Evolutionary conservation across 2,329 filamentous ascomycete genomes (phyloP), one percentile per base, ranked within the genome.

Genomic region (Verruconis gallopava): DNA sequence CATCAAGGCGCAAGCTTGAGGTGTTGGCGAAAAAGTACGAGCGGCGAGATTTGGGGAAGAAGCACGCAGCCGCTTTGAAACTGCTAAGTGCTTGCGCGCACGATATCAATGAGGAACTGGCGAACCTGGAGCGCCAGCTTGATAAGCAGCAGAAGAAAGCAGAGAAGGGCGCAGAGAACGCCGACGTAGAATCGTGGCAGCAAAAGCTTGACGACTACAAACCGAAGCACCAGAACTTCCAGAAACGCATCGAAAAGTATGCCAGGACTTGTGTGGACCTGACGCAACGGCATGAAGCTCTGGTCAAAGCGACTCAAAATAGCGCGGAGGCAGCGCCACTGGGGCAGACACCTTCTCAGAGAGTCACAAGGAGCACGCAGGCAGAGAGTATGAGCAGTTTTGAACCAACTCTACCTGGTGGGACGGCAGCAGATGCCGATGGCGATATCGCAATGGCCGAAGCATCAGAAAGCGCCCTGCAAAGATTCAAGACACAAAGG

Each of bases 401-500:
- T 21, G 22, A 35, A 15, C 38, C 37, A 13, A 43, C 38, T 12
- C 21, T 37, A 22, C 43, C 28, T 11, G 32, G 35, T 22, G 21
- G 11, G 9, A 11, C 13, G 12, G 14, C 34, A 5, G 40, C 42
- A 9, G 34, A 42, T 9, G 41, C 17, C 5, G 41, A 43, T 4
- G 54, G 51, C 3, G 51, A 52, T 5, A 51, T 47, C 18, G 50
- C 55, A 4, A 48, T 54, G n/a, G 44, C 59, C 14, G 41, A 44
- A 18, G 13, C 18, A 6, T 32, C 17, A 3, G 18, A 17, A 17
- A 17, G 18, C 13, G 21, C 40, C 11, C 37, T 19, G 17, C 22
- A 40, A 6, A 21, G 60, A 14, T 69, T 65, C 52, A 47, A 45
- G 12, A 51, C 55, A 20, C 54, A 55, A 11, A 47, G 65, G 40